A percentile compares a stretch with the other conserved stretches of the same genome.
These are phyloP conservation scores for Thecaphora thlaspeos DNA, from an alignment of 1,284 basidiomycete genomes.

Conservation along the genomic window DNA sequence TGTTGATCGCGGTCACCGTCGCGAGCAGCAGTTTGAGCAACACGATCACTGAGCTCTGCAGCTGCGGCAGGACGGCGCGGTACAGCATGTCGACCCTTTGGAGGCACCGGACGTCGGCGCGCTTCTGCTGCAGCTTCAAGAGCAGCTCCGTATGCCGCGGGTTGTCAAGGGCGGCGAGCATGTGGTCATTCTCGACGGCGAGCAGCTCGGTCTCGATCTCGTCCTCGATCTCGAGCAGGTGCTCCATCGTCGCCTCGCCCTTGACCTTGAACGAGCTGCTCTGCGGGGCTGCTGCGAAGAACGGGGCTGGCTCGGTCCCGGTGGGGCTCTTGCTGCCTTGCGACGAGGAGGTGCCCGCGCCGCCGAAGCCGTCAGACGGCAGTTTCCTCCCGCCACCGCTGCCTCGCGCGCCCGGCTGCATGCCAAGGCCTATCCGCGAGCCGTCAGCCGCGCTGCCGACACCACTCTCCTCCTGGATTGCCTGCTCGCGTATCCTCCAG, in stretches of 20 bases:
- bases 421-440: slow-evolving; percentile 34
- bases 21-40: slow-evolving; percentile 55
- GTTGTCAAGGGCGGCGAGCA: slow-evolving; percentile 50
- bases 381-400: slow-evolving; percentile 14
- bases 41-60: slow-evolving; percentile 55
- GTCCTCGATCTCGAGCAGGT: slow-evolving; percentile 45
- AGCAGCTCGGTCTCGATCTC: slow-evolving; percentile 39
- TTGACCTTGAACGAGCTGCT: slow-evolving; percentile 31
- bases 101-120: slow-evolving; percentile 46
- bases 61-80: slow-evolving; percentile 41
- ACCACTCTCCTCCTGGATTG: slow-evolving; percentile 88
- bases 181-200: slow-evolving; percentile 41
- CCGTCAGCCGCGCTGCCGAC: slow-evolving; percentile 67
- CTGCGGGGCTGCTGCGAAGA: slow-evolving; percentile 7
- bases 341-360: slow-evolving; percentile 32
- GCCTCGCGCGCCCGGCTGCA: slow-evolving; percentile 8
- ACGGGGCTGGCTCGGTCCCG: slow-evolving; percentile 23
- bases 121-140: slow-evolving; percentile 35
- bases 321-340: slow-evolving; percentile 45
- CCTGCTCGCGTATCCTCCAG: slow-evolving; percentile 92
- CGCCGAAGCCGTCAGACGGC: slow-evolving; percentile 4
- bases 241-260: slow-evolving; percentile 47
- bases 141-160: slow-evolving; percentile 29
- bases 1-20: slow-evolving; percentile 52
- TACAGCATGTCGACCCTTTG: slow-evolving; percentile 51